Evolutionary conservation across 768 basidiomycete species (phyloP).

Genomic region (Tulasnella sp.): DNA sequence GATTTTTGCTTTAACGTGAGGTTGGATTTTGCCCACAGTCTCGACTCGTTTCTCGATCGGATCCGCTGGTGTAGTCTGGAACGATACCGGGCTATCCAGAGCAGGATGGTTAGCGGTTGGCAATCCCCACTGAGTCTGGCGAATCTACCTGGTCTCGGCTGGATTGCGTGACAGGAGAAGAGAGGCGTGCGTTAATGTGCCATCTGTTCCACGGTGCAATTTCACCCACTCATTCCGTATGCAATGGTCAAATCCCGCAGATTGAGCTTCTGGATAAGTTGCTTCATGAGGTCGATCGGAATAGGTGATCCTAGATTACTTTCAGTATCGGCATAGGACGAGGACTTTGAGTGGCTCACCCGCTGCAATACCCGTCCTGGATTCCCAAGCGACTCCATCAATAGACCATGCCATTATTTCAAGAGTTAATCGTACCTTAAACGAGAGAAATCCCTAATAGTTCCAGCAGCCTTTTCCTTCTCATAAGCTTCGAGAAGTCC

Average conservation of each 20-base stretch:
- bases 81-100: constrained; percentile 66
- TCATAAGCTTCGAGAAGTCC: constrained; percentile 63
- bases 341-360: constrained; percentile 32
- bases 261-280: constrained; percentile 62
- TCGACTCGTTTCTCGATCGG: constrained; percentile 71
- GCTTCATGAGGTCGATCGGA: constrained; percentile 75
- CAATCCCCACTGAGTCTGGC: not conserved
- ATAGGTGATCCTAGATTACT: constrained; percentile 50
- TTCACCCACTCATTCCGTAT: constrained; percentile 78
- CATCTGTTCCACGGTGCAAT: not conserved
- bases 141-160: constrained; percentile 66
- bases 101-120: not conserved
- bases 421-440: constrained; percentile 47
- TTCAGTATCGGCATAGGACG: not conserved
- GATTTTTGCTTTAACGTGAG: constrained; percentile 73
- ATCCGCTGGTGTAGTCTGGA: constrained; percentile 69
- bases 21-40: constrained; percentile 72
- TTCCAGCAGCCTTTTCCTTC: constrained; percentile 41
- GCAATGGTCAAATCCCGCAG: constrained; percentile 68
- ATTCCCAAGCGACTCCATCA: not conserved
- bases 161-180: not conserved
- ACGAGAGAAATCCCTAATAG: constrained; percentile 42
- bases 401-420: not conserved
- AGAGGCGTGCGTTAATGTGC: not conserved
- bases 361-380: constrained; percentile 76